Evolutionary conservation across 768 basidiomycete genomes (phyloP), one percentile per base, ranked within the genome.

Genomic region (Mycena rosella): DNA sequence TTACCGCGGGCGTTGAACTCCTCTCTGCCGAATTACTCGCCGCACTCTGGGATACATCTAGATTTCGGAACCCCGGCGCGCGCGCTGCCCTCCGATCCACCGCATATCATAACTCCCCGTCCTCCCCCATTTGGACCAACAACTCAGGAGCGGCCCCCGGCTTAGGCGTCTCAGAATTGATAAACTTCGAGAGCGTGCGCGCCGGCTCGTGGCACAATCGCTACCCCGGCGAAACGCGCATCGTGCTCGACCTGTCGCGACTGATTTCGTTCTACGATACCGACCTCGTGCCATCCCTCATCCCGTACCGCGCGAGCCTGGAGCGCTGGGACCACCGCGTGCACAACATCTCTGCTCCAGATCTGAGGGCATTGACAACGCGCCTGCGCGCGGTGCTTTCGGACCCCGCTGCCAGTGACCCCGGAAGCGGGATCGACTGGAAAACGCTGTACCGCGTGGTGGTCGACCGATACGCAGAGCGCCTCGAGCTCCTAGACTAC

Each of bases 181-280:
- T 44, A 7, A 7, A 14, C 42, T 22, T 44, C 20, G 42, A 44
- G 42, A 22, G 5, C 8, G 42, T 44, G 5, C 42, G 42, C 42
- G 42, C 42, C 20, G 42, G 42, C 42, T 44, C 42, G 3, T 44
- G 42, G 77, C 75, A 81, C 44, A 76, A 80, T 44, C 70, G 30
- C 29, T 77, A 75, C 63, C 81, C 81, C 0, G 81, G 80, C 15
- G 79, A 82, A 38, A 76, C 74, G 0, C 79, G 81, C 3, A 48
- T 83, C 29, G 66, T 71, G 22, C 57, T 83, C 27, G 79, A 83
- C 52, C 73, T 79, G 15, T 38, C 79, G 10, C 69, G 76, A 14
- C 47, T 83, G 20, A 65, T 81, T 13, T 81, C 82, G 5, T 78
- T 83, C 70, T 82, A 83, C 29, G 79, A 83, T 56, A 73, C 74